Evolutionary conservation across 2,329 filamentous ascomycete genomes (phyloP).

Genomic region (Rhynchosporium secalis): DNA sequence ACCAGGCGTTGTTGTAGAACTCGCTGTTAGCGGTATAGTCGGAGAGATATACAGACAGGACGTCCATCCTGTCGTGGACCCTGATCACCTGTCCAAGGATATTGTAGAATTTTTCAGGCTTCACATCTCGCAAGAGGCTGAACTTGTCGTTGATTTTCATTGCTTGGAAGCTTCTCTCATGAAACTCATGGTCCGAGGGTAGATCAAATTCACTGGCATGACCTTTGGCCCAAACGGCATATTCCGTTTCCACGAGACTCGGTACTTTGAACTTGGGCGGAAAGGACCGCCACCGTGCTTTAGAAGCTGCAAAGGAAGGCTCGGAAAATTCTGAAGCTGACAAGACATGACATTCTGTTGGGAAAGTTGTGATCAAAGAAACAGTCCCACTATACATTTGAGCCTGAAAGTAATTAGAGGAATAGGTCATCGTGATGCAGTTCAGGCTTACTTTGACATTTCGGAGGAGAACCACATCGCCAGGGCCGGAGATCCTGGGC

Average conservation of each 20-base stretch:
- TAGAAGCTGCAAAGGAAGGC: not conserved
- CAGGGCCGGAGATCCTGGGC: conserved; percentile 47
- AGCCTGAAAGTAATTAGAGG: conserved; percentile 39
- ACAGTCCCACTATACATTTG: conserved; percentile 42
- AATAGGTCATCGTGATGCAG: conserved; percentile 30
- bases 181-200: conserved; percentile 48
- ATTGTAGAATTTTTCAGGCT: conserved; percentile 60
- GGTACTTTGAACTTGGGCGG: conserved; percentile 23
- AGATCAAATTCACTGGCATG: conserved; percentile 46
- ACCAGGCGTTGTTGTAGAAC: conserved; percentile 52
- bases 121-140: conserved; percentile 63
- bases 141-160: conserved; percentile 57
- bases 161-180: conserved; percentile 43
- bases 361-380: conserved; percentile 48
- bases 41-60: conserved; percentile 69
- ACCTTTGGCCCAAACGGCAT: conserved; percentile 52
- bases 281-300: conserved; percentile 27
- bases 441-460: conserved; percentile 45
- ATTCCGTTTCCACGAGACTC: conserved; percentile 36
- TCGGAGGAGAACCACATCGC: conserved; percentile 66
- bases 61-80: conserved; percentile 47
- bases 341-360: conserved; percentile 50
- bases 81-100: conserved; percentile 71
- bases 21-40: conserved; percentile 75
- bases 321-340: conserved; percentile 43